Evolutionary conservation across 1,139 yeast genomes (phyloP), one percentile per base, ranked within the genome.

Genomic region (Yamadazyma triangularis): DNA sequence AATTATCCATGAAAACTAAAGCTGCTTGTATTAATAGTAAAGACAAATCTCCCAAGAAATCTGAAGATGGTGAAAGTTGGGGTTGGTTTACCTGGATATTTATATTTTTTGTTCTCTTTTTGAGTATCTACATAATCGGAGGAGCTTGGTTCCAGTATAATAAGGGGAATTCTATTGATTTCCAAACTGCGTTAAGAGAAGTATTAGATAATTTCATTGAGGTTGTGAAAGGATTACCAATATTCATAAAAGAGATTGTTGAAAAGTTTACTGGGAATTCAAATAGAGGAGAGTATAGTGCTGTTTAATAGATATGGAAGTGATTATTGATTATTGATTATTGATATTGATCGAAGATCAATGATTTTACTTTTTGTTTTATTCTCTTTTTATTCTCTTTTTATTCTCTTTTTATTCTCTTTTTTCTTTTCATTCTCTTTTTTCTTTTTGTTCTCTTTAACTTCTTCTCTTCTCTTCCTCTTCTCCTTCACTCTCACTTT

Each of bases 211-310:
- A 83, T 29, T 64, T 78, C 29, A 58, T 72, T 26, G 84, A 77
- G 36, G 63, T 80, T 25, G 52, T 74, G 24, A 63, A 67, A 18
- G 79, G 88, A 4, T 59, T 86, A 31, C 94, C 96, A 4, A 79
- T 77, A 24, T 82, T 89, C 42, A 50, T 76, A 22, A 70, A 67
- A 40, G 96, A 88, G 55, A 70, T 88, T 4, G 62, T 78, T 26
- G 76, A 74, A 36, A 85, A 80, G 44, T 66, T 89, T 39, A 72
- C 87, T 15, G 86, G 93, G n/a, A 63, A 68, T 40, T 56, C 68
- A 28, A 70, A 70, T 45, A 74, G 96, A 52, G 95, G 94, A 12
- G 96, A 95, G 20, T 88, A 88, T 54, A 81, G 93, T 53, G 96
- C 96, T 21, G 95, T 88, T 8, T 88, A 65, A 18, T 6, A n/a